phyloP scores from a whole-genome alignment of 306 rosid genomes.

The Purshia tridentata region DNA sequence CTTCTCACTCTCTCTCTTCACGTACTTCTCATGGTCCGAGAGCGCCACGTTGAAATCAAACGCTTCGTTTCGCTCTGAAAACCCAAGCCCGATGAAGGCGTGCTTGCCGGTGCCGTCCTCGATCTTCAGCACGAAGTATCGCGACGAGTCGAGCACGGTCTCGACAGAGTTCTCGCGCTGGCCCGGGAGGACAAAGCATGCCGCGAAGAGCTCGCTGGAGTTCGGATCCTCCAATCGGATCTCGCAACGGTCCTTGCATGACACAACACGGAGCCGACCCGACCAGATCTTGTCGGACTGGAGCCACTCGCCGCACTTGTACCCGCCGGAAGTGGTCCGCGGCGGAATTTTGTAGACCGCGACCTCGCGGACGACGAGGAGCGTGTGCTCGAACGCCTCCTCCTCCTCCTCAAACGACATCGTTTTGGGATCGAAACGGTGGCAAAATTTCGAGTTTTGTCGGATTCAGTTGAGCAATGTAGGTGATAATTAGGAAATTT shows the following conservation, averaged over 20 bases:
- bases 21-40: slow-evolving; percentile 95
- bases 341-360: slow-evolving; percentile 95
- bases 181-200: slow-evolving; percentile 83
- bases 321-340: slow-evolving; percentile 84
- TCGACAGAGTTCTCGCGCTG: slow-evolving; percentile 87
- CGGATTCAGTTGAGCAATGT: not conserved
- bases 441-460: not conserved
- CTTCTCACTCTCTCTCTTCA: slow-evolving; percentile 72
- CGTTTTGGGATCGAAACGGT: slow-evolving; percentile 26
- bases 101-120: slow-evolving; percentile 95
- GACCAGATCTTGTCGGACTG: slow-evolving; percentile 98
- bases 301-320: slow-evolving; percentile 99
- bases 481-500: not conserved
- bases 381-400: slow-evolving; percentile 92
- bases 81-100: slow-evolving; percentile 90
- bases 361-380: slow-evolving; percentile 94
- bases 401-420: slow-evolving; percentile 91
- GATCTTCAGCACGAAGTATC: slow-evolving; percentile 95
- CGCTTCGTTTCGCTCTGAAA: slow-evolving; percentile 89
- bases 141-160: slow-evolving; percentile 90
- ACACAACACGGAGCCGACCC: slow-evolving; percentile 90
- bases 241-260: slow-evolving; percentile 91
- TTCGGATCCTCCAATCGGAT: slow-evolving; percentile 95
- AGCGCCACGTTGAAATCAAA: slow-evolving; percentile 96
- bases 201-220: slow-evolving; percentile 90